Conservation (phyloP, 2,329 filamentous ascomycete species). For the Cladosporium phlei region DNA sequence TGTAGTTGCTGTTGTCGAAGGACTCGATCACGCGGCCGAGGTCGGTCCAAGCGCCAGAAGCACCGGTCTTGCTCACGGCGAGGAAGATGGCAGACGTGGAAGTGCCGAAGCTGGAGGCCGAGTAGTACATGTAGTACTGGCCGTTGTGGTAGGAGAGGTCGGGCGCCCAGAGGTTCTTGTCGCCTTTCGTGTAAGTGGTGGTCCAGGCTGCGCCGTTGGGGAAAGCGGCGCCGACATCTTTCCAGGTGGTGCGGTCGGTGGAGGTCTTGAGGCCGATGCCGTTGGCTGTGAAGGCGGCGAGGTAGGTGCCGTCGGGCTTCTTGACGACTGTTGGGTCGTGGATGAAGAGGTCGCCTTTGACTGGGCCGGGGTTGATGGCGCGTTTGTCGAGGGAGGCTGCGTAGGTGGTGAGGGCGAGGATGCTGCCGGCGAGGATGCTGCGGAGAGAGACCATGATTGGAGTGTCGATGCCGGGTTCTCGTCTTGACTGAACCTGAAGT, state of each 20-base stretch:
- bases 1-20: slow-evolving; percentile 36
- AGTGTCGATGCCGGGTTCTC: background rate
- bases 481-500: too few species aligned
- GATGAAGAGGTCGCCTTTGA: slow-evolving; percentile 12
- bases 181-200: slow-evolving; percentile 11
- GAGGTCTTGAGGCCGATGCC: slow-evolving; percentile 10
- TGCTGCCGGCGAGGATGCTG: background rate
- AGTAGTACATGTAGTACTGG: slow-evolving; percentile 61
- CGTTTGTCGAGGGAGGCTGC: slow-evolving; percentile 9
- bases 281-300: slow-evolving; percentile 12
- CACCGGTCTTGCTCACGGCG: slow-evolving; percentile 46
- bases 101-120: slow-evolving; percentile 57
- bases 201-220: slow-evolving; percentile 11
- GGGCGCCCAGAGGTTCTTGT: slow-evolving; percentile 49
- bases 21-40: slow-evolving; percentile 52
- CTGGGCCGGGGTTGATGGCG: slow-evolving; percentile 4
- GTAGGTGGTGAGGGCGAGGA: slow-evolving; percentile 1
- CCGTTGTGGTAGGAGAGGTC: slow-evolving; percentile 55
- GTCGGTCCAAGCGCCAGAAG: slow-evolving; percentile 58
- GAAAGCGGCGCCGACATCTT: slow-evolving; percentile 11
- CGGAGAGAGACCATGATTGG: slow-evolving; percentile 5
- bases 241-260: slow-evolving; percentile 11
- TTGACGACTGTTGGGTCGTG: slow-evolving; percentile 12
- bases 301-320: slow-evolving; percentile 12
- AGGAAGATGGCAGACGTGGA: slow-evolving; percentile 60